Conservation (phyloP, 1,284 basidiomycete genomes). For the Stereum hirsutum region DNA sequence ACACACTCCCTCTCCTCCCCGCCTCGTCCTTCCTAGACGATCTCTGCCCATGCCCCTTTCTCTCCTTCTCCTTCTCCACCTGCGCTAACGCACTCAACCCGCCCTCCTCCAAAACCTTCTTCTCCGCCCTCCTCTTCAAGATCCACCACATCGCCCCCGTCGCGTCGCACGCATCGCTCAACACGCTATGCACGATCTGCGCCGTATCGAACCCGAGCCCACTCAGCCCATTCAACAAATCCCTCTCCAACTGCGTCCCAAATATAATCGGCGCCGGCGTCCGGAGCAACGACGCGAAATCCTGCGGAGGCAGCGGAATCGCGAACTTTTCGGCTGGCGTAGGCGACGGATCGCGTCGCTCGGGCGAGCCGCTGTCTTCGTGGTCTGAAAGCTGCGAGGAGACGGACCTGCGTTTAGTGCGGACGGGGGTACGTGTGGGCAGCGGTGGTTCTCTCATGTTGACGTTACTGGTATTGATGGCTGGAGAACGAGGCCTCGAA, state of each 20-base stretch:
- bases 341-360: too few species aligned
- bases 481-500: slow-evolving; percentile 18
- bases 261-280: slow-evolving; percentile 76
- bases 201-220: slow-evolving; percentile 85
- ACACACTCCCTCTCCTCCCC: slow-evolving; percentile 18
- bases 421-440: slow-evolving; percentile 80
- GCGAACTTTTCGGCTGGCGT: slow-evolving; percentile 35
- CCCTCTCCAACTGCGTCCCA: slow-evolving; percentile 75
- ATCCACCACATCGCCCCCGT: slow-evolving; percentile 97
- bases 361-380: too few species aligned
- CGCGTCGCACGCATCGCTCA: slow-evolving; percentile 88
- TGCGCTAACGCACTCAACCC: slow-evolving; percentile 1
- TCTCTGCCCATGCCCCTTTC: background rate
- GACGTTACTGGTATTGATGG: slow-evolving; percentile 7
- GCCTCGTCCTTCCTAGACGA: slow-evolving; percentile 18
- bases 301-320: slow-evolving; percentile 37
- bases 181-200: slow-evolving; percentile 90
- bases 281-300: slow-evolving; percentile 68
- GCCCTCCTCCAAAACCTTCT: slow-evolving; percentile 40
- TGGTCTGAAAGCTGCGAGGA: slow-evolving; percentile 72
- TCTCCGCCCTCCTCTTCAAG: slow-evolving; percentile 73
- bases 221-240: slow-evolving; percentile 71
- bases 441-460: slow-evolving; percentile 38
- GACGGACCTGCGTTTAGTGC: slow-evolving; percentile 91
- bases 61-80: slow-evolving; percentile 12